Conservation (phyloP, 2,329 filamentous ascomycete species). For the Penicillium brevicompactum region DNA sequence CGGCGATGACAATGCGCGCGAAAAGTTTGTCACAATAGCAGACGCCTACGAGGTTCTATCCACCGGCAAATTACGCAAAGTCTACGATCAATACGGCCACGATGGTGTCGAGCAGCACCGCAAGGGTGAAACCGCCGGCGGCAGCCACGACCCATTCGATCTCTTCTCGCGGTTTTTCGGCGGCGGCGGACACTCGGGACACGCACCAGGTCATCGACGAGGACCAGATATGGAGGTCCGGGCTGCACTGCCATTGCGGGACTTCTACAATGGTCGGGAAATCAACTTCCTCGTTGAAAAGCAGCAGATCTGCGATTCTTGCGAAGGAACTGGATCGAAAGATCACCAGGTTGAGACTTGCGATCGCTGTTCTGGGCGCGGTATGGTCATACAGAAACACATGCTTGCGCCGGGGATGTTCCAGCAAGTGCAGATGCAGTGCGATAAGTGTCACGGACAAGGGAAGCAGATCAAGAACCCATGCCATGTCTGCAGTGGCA, state of each 20-base stretch:
- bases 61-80: slow-evolving; percentile 74
- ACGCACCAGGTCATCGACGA: slow-evolving; percentile 71
- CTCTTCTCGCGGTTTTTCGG: slow-evolving; percentile 97
- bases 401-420: slow-evolving; percentile 97
- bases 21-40: slow-evolving; percentile 91
- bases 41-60: slow-evolving; percentile 94
- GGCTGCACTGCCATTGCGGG: slow-evolving; percentile 74
- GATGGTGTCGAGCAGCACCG: slow-evolving; percentile 85
- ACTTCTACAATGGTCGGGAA: slow-evolving; percentile 89
- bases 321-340: slow-evolving; percentile 79
- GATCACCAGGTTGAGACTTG: slow-evolving; percentile 86
- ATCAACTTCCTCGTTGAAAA: slow-evolving; percentile 91
- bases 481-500: slow-evolving; percentile 76
- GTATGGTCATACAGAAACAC: slow-evolving; percentile 83
- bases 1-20: slow-evolving; percentile 74
- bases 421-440: slow-evolving; percentile 92
- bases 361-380: slow-evolving; percentile 73
- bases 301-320: slow-evolving; percentile 90
- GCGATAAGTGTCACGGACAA: slow-evolving; percentile 83
- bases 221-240: slow-evolving; percentile 89
- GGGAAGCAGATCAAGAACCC: slow-evolving; percentile 87
- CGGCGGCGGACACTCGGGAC: slow-evolving; percentile 79
- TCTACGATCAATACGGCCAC: slow-evolving; percentile 94
- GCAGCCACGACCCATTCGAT: slow-evolving; percentile 82
- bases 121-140: slow-evolving; percentile 64